Base-by-base conservation (phyloP, 306 rosid genomes). In the Trichosanthes truncata region DNA sequence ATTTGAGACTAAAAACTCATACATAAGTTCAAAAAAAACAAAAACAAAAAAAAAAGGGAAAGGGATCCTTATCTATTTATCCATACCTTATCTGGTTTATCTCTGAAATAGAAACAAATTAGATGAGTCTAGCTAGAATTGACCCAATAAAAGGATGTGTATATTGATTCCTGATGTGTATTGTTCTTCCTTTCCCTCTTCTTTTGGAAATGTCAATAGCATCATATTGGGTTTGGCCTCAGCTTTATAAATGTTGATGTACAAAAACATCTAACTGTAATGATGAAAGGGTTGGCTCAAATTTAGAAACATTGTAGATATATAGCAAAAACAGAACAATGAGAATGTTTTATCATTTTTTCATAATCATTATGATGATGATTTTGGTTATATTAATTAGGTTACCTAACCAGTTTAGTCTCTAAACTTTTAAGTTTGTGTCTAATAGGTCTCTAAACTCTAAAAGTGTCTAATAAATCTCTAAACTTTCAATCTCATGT, bases 31-130 rank as follows among this genome's bases (percentile, higher is more conserved):
- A 51, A 21, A 56, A 9, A 21, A 56, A 31, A 8, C 36, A 66
- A 68, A 66, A 66, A 49, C n/a, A n/a, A n/a, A n/a, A n/a, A n/a
- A n/a, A n/a, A n/a, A n/a, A n/a, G n/a, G n/a, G n/a, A n/a, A n/a
- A n/a, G n/a, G 53, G 75, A 41, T 68, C 75, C 75, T 68, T 68
- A 38, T 68, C 75, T 41, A 21, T 68, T 33, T 40, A 68, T 68
- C 75, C 75, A 68, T 48, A 73, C 78, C 78, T 73, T 73, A 73
- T 73, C 78, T 73, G 25, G 36, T 45, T 71, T 71, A 43, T 71
- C 20, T 69, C 11, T 72, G 40, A 46, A 72, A 72, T 29, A 48
- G 40, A 72, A 72, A 73, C 78, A 74, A 73, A 74, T 49, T 29
- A 49, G 78, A 74, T 48, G 78, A 74, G 29, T 74, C 61, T 48